Evolutionary conservation across 805 yeast species (phyloP), one percentile per base, ranked within the genome.

Genomic region (Saccharomycopsis oosterbeekiorum): DNA sequence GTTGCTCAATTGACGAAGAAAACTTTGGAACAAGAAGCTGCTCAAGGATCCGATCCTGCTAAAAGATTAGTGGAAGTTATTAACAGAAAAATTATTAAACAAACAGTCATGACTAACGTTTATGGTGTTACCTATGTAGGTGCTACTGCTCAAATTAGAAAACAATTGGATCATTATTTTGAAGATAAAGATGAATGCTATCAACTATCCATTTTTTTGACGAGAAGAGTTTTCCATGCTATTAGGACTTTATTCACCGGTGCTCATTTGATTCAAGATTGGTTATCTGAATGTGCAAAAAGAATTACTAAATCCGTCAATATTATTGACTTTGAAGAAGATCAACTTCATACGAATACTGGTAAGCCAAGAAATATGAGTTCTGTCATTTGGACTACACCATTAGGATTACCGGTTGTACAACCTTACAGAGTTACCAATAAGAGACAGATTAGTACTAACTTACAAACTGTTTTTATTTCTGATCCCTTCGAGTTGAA

Each of bases 51-150:
- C 24, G 79, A 78, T 60, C 72, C 73, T 60, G 93, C 92, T 0
- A 61, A 61, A 11, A 58, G 66, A 42, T 73, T 88, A 50, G 76
- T 80, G 61, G 88, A 85, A 58, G 80, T 84, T 63, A 81, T 93
- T 61, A 80, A 85, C 19, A 81, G 99, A 68, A 93, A 93, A 70
- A 86, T 94, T 55, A 97, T 94, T 42, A 93, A 93, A 70, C 99
- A 93, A 71, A 90, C 99, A 0, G 98, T 93, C 29, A 93, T 93
- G 99, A 93, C 99, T 0, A 92, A 91, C 69, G 99, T 93, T 42
- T 93, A 93, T 70, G 99, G 99, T 68, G 99, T 93, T 12, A 93
- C 99, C 0, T 90, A 82, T 70, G 81, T 89, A 64, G 99, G 99
- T 17, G 99, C 98, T 0, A 83, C 89, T 17, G 86, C 85, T 2